These are phyloP conservation scores for Eudorina sp. DNA, from an alignment of 139 green algal genomes.

Conservation along the genomic window DNA sequence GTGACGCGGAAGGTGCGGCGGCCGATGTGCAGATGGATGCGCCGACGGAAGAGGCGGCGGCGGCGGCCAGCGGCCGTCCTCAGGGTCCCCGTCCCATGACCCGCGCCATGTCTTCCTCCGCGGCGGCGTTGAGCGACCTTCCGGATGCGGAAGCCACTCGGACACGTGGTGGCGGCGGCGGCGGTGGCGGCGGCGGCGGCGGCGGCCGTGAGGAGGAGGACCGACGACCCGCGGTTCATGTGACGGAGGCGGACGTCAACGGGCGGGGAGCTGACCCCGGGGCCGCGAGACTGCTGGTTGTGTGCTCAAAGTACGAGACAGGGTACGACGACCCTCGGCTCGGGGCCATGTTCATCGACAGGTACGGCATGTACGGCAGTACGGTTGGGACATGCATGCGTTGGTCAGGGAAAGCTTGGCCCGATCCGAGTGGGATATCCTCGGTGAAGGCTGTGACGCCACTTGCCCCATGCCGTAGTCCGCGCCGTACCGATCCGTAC, in stretches of 20 bases:
- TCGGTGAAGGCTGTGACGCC: no score
- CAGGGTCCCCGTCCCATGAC: not conserved
- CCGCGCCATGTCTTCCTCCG: not conserved
- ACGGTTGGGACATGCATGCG: no score
- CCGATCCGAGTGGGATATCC: no score
- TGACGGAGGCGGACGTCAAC: conserved; percentile 53
- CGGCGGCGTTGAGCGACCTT: not conserved
- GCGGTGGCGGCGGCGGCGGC: not conserved
- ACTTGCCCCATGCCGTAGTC: no score
- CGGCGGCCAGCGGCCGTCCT: not conserved
- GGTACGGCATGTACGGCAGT: not conserved
- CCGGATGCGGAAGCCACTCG: no score
- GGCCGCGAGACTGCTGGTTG: conserved; percentile 59
- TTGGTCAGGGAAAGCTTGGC: no score
- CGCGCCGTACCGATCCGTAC: no score
- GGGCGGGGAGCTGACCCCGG: not conserved
- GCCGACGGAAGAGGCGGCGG: not conserved
- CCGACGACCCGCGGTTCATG: not conserved
- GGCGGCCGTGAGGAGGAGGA: not conserved
- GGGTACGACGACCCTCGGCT: conserved; percentile 66
- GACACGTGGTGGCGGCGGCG: not conserved
- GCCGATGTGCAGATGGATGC: no score
- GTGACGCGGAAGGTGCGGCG: no score
- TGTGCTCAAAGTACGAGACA: conserved; percentile 68
- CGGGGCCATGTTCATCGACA: conserved; percentile 62